Evolutionary conservation across 106 monocot species (phyloP).

Genomic region (Amphibolis antarctica): DNA sequence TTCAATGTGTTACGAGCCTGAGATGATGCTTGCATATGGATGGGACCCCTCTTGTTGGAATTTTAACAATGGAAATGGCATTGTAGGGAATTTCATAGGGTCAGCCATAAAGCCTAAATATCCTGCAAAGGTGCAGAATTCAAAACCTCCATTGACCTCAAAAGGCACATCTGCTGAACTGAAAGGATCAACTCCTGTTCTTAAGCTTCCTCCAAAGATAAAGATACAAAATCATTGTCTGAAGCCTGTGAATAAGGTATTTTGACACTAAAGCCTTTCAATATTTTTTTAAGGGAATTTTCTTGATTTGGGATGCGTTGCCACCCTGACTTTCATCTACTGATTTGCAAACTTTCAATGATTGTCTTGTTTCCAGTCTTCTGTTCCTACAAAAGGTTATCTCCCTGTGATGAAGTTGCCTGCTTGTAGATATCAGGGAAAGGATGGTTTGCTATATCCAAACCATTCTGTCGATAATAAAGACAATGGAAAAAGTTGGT

Average conservation of each 20-base stretch:
- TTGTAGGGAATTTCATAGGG: constrained; percentile 18
- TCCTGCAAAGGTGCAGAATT: constrained; percentile 17
- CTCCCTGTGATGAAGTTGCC: constrained; percentile 24
- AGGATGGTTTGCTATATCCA: constrained; percentile 18
- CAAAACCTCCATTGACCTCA: constrained; percentile 11
- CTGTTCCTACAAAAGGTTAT: constrained; percentile 23
- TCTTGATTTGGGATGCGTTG: neutral
- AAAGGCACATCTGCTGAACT: constrained; percentile 16
- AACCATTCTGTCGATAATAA: constrained; percentile 14
- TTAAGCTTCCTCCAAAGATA: constrained; percentile 14
- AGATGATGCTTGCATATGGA: constrained; percentile 34
- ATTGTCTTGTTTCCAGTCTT: constrained; percentile 4
- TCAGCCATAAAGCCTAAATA: constrained; percentile 22
- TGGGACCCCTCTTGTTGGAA: constrained; percentile 40
- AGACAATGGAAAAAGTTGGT: constrained; percentile 22
- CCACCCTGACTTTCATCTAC: neutral
- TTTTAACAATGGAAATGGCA: constrained; percentile 20
- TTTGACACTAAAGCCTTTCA: no score
- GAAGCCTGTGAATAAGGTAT: constrained; percentile 37
- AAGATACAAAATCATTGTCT: constrained; percentile 17
- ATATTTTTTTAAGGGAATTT: neutral
- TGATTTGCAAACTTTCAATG: neutral
- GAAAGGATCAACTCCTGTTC: constrained; percentile 26
- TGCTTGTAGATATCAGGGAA: constrained; percentile 20
- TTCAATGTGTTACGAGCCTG: constrained; percentile 42